These are phyloP conservation scores for Wilcoxina mikolae DNA, from an alignment of 495 filamentous ascomycete genomes.

Conservation along the genomic window DNA sequence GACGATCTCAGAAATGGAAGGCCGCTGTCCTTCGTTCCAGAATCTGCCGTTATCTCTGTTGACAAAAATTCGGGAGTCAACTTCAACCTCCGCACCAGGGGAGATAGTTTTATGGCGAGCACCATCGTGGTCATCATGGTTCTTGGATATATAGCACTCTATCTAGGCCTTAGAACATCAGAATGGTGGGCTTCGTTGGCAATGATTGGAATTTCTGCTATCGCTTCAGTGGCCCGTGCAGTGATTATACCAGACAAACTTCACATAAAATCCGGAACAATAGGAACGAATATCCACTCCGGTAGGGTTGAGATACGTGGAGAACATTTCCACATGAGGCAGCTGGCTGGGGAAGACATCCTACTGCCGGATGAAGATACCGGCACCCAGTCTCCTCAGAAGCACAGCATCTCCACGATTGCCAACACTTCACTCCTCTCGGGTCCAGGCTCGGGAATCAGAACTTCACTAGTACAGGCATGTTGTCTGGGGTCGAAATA, in stretches of 20 bases:
- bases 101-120: neutral
- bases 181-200: constrained; percentile 10
- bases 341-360: neutral
- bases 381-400: neutral
- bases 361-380: neutral
- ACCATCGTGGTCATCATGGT: constrained; percentile 8
- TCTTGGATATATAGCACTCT: constrained; percentile 9
- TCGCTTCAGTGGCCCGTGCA: constrained; percentile 2
- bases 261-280: neutral
- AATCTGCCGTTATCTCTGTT: neutral
- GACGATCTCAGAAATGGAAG: neutral
- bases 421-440: neutral
- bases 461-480: neutral
- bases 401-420: neutral
- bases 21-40: neutral
- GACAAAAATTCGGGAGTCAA: neutral
- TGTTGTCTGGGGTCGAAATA: neutral
- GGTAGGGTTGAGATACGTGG: neutral
- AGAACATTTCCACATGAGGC: neutral
- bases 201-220: neutral
- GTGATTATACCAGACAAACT: neutral
- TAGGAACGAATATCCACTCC: neutral
- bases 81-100: too few relatives aligned
- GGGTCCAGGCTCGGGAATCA: neutral
- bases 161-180: constrained; percentile 12